Conservation (phyloP, 306 rosid genomes). For the Castanospermum australe region DNA sequence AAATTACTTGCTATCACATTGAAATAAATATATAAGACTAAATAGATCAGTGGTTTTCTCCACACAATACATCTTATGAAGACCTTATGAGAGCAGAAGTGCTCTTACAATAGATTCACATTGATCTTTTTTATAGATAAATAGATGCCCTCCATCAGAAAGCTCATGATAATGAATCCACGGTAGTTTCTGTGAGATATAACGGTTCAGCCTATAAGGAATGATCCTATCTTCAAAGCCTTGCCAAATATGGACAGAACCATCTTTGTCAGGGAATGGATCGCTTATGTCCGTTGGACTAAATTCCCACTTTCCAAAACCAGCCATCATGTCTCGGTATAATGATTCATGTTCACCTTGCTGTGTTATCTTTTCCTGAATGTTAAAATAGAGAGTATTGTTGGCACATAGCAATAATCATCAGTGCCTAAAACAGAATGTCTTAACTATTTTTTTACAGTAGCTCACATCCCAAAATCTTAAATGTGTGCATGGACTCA, state of each 20-base stretch:
- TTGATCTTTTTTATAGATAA: conserved; percentile 23
- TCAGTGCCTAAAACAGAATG: neutral
- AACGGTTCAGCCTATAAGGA: conserved; percentile 49
- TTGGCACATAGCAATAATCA: neutral
- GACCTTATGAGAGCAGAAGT: conserved; percentile 46
- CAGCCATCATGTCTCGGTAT: conserved; percentile 50
- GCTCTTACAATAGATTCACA: conserved; percentile 58
- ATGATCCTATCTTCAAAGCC: conserved; percentile 58
- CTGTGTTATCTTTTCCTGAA: conserved; percentile 55
- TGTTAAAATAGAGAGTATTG: neutral
- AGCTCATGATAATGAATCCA: conserved; percentile 88
- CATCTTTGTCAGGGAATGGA: conserved; percentile 53
- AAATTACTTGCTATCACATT: neutral
- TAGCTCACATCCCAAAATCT: neutral
- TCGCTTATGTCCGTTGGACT: conserved; percentile 44
- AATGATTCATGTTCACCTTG: conserved; percentile 75
- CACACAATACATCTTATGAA: neutral
- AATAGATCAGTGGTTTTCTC: neutral
- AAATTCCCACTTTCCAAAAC: conserved; percentile 69
- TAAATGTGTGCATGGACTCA: neutral
- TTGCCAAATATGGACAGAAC: conserved; percentile 76
- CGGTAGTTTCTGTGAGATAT: conserved; percentile 52
- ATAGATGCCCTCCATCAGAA: conserved; percentile 58
- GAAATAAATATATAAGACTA: neutral
- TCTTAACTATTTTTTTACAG: neutral